These are phyloP conservation scores for Sutorius eximius DNA, from an alignment of 1,284 basidiomycete genomes.

Conservation along the genomic window DNA sequence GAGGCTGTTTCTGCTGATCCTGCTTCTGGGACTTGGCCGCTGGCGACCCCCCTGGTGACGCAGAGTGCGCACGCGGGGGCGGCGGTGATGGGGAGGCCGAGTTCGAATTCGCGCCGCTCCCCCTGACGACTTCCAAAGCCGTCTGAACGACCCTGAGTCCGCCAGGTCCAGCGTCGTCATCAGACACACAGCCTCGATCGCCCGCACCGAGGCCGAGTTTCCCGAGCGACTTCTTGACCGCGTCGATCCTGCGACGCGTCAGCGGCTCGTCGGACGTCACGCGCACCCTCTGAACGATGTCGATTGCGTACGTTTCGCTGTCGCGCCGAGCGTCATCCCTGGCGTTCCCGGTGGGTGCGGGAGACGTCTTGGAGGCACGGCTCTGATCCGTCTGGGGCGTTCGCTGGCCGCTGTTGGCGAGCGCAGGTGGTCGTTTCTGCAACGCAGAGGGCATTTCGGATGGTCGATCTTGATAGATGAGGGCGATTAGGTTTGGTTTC, in stretches of 20 bases:
- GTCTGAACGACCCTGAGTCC: conserved; percentile 31
- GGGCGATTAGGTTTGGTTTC: not conserved
- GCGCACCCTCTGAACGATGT: conserved; percentile 33
- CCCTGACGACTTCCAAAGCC: conserved; percentile 23
- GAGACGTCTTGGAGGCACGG: not conserved
- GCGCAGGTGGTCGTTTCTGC: conserved; percentile 22
- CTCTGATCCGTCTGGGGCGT: conserved; percentile 2
- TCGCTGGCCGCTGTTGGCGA: conserved; percentile 9
- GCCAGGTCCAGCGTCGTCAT: conserved; percentile 22
- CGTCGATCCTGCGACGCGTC: conserved; percentile 28
- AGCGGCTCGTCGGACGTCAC: conserved; percentile 31
- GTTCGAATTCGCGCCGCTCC: conserved; percentile 4
- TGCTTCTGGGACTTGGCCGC: conserved; percentile 5
- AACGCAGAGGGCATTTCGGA: conserved; percentile 20
- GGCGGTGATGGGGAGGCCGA: conserved; percentile 1
- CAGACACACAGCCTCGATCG: conserved; percentile 33
- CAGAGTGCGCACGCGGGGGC: conserved; percentile 22
- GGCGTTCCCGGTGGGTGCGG: not conserved
- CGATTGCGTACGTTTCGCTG: conserved; percentile 28
- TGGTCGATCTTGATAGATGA: not conserved
- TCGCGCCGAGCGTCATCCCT: not conserved
- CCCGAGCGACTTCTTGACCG: conserved; percentile 31
- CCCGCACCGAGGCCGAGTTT: conserved; percentile 20
- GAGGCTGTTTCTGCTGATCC: conserved; percentile 3
- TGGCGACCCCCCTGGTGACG: conserved; percentile 15